Base-by-base conservation (phyloP, 805 yeast genomes). In the Yarrowia osloensis region DNA sequence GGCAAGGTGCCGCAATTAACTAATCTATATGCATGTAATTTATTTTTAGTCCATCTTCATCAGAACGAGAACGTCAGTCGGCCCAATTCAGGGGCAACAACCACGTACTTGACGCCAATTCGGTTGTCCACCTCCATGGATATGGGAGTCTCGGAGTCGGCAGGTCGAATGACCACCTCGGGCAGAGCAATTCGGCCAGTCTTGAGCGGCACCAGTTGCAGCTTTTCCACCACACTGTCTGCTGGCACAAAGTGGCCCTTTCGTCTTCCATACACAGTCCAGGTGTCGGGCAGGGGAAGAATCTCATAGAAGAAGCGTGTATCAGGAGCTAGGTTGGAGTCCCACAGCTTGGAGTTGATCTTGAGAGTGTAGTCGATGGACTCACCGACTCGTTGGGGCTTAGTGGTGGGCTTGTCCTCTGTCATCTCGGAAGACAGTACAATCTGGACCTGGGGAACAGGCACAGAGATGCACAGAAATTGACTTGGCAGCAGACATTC, bases 191-290 rank as follows among this genome's bases (percentile, higher is more conserved):
- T 74, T 68, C 87, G 86, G 0, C 98, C 98, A 24, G 87, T 85
- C 69, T 85, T 88, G 65, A 91, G 75, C 0, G 98, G 98, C 17
- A 91, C 82, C 69, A 93, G 75, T 9, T 70, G 71, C 3, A 72
- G 44, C 19, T 50, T 29, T 40, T 57, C 65, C 62, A 70, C 68
- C 11, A 76, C 79, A 5, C 47, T 40, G 12, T 50, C 46, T 0
- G 40, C 59, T 2, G 82, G 76, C 2, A 78, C 74, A 69, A 91
- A 84, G 12, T 79, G 74, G 52, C 85, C 85, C 67, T 80, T 81
- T 68, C 85, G 86, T 69, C 84, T 81, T 0, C 98, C 98, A 6
- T 91, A 86, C 4, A 92, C 78, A 2, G 91, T 74, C 98, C 98
- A 94, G 65, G 81, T 83, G 26, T 91, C 97, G 31, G 80, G 80